phyloP scores from a whole-genome alignment of 331 rosid genomes.

The Saraca asoca region DNA sequence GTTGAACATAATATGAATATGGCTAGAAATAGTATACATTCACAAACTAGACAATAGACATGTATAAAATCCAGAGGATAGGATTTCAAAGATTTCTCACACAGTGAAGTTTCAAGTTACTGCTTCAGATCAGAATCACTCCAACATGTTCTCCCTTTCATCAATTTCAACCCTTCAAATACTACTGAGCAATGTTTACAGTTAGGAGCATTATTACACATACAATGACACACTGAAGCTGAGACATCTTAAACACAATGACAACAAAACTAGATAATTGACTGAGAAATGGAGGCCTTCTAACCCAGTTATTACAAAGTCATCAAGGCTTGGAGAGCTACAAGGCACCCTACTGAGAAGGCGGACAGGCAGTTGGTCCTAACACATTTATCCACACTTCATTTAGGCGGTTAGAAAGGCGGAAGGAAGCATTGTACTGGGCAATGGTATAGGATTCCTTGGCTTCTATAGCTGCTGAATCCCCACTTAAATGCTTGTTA shows the following conservation, averaged over 20 bases:
- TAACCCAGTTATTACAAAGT: too few species aligned
- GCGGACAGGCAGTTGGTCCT: conserved; percentile 40
- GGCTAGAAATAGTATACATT: background rate
- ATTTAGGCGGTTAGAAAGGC: conserved; percentile 49
- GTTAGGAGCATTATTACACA: conserved; percentile 9
- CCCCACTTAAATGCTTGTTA: conserved; percentile 33
- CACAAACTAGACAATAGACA: background rate
- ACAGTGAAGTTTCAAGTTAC: background rate
- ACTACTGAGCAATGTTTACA: background rate
- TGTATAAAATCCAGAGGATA: background rate
- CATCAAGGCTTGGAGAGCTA: too few species aligned
- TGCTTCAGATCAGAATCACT: background rate
- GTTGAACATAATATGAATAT: too few species aligned
- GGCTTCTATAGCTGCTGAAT: conserved; percentile 34
- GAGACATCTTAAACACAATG: conserved; percentile 8
- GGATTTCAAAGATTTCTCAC: background rate
- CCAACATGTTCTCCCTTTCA: background rate
- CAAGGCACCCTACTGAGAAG: background rate
- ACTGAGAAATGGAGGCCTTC: too few species aligned
- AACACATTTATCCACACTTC: conserved; percentile 73
- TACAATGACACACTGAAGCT: background rate
- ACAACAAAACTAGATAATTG: background rate
- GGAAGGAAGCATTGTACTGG: conserved; percentile 61
- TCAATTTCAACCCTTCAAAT: background rate
- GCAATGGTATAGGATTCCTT: conserved; percentile 55